These are phyloP conservation scores for Penicillium simplicissimum DNA, from an alignment of 495 filamentous ascomycete genomes.

Conservation along the genomic window DNA sequence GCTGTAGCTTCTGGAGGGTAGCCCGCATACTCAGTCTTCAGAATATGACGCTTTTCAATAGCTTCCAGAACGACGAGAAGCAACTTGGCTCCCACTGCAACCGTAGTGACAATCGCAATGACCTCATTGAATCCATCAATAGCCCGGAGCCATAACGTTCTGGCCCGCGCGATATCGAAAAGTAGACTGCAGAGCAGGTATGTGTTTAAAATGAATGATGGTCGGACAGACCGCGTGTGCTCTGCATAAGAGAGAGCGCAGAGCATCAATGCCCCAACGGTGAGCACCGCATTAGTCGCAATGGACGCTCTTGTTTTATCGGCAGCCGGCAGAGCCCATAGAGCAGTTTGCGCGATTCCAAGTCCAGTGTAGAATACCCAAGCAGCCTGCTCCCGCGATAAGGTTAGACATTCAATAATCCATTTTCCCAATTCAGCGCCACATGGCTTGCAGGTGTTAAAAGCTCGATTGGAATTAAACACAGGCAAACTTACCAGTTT, in stretches of 20 bases:
- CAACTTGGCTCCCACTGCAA: slow-evolving; percentile 47
- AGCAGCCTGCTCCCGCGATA: slow-evolving; percentile 30
- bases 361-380: slow-evolving; percentile 43
- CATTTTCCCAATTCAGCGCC: background rate
- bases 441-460: background rate
- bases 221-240: slow-evolving; percentile 55
- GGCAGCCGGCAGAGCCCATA: slow-evolving; percentile 46
- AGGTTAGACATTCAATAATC: slow-evolving; percentile 4
- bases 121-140: slow-evolving; percentile 30
- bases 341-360: slow-evolving; percentile 48
- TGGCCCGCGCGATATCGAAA: slow-evolving; percentile 54
- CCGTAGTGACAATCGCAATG: slow-evolving; percentile 50
- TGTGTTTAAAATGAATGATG: slow-evolving; percentile 59
- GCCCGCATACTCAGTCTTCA: slow-evolving; percentile 42
- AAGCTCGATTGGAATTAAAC: background rate
- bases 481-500: slow-evolving; percentile 44
- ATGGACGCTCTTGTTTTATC: slow-evolving; percentile 44
- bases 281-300: slow-evolving; percentile 45
- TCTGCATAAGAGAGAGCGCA: slow-evolving; percentile 55
- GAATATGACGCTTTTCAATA: slow-evolving; percentile 51
- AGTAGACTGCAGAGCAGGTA: slow-evolving; percentile 63
- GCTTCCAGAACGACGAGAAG: slow-evolving; percentile 56
- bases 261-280: slow-evolving; percentile 44
- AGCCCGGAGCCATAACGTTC: slow-evolving; percentile 60
- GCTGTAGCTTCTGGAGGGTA: slow-evolving; percentile 61